Conservation (phyloP, 73 alveolate genomes). For the Symbiodinium pilosum region DNA sequence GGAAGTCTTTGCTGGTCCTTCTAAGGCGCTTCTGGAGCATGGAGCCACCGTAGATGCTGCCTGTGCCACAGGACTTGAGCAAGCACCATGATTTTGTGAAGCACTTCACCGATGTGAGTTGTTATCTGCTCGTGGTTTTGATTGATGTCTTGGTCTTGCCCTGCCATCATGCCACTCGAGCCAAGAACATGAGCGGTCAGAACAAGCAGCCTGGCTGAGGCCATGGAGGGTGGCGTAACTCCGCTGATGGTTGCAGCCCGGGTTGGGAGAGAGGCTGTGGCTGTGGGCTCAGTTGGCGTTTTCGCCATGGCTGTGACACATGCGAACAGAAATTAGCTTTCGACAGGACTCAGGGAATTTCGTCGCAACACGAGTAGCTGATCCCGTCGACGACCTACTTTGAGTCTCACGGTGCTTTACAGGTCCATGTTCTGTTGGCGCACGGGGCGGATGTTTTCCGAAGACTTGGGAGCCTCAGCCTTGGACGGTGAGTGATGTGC, state of each 20-base stretch:
- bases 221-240: slow-evolving; percentile 81
- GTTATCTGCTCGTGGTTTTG: no score
- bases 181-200: no score
- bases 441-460: slow-evolving; percentile 30
- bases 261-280: slow-evolving; percentile 41
- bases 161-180: no score
- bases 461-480: slow-evolving; percentile 32
- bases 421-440: slow-evolving; percentile 23
- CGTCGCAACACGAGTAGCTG: no score
- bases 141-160: no score
- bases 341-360: not conserved
- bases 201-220: slow-evolving; percentile 2
- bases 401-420: no score
- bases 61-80: not conserved
- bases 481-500: no score
- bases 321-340: not conserved
- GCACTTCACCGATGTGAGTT: no score
- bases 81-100: no score
- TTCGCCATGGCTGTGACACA: not conserved
- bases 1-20: no score
- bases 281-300: not conserved
- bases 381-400: no score
- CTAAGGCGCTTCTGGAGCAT: slow-evolving; percentile 18
- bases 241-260: slow-evolving; percentile 69
- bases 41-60: slow-evolving; percentile 51